Evolutionary conservation across 75 land plant species (phyloP), one percentile per base, ranked within the genome.

Genomic region (Larix kaempferi): DNA sequence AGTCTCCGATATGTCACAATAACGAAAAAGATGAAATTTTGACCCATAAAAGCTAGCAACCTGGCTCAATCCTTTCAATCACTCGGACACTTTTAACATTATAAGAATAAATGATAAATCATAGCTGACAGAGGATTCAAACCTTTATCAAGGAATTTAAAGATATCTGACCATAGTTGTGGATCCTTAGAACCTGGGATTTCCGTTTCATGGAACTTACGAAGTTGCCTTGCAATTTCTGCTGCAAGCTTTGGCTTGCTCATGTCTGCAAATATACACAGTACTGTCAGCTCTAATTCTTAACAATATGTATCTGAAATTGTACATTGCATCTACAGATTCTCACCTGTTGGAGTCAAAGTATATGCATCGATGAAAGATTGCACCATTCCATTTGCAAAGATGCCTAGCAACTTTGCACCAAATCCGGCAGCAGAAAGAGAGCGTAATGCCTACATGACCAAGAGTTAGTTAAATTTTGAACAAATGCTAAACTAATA

Each of bases 321-420:
- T 49, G n/a, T 69, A 69, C 10, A 21, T 69, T 29, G 39, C 23
- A 69, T 69, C 73, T 39, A 21, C n/a, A 19, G 39, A 35, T 39
- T 29, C 74, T 84, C 72, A 94, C 99, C 98, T 78, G 77, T 5
- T 59, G 95, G 88, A 72, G 67, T 74, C 75, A 98, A 86, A 11
- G 98, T 98, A 8, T 85, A 80, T 35, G 94, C 99, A 86, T 91
- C 75, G 21, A 98, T 95, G 57, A 95, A 98, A 41, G 96, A 91
- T 69, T 95, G 99, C 74, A 98, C 92, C 98, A 95, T 95, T 75
- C 98, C 99, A 90, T 98, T 98, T 69, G 76, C 86, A 93, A 98
- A 98, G 22, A 95, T 78, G 57, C 92, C 99, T 39, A 98, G 86
- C 77, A 98, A 76, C 78, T 91, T 84, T 59, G 99, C 94, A 78